A percentile compares a stretch with the other conserved stretches of the same genome.
These are phyloP conservation scores for Coemansia sp. DNA, from an alignment of 192 early-diverging fungal genomes.

Conservation along the genomic window DNA sequence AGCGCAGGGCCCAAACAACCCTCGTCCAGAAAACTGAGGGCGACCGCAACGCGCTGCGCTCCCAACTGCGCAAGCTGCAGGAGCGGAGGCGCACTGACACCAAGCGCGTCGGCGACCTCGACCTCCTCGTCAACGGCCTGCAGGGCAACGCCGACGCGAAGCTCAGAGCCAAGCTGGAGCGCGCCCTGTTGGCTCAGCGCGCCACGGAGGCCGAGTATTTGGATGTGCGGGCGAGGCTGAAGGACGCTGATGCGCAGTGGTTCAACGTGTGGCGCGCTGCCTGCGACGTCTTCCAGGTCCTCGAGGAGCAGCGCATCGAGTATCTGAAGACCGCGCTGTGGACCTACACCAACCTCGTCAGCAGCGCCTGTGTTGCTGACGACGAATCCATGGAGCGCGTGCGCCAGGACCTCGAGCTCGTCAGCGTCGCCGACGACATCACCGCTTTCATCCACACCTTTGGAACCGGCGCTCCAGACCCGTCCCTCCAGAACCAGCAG, in stretches of 20 bases:
- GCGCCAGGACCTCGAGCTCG: constrained; percentile 63
- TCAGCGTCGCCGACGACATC: constrained; percentile 65
- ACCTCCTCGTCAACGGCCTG: constrained; percentile 43
- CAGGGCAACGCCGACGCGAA: constrained; percentile 46
- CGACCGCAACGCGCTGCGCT: constrained; percentile 43
- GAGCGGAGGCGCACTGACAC: constrained; percentile 59
- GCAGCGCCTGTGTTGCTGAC: constrained; percentile 66
- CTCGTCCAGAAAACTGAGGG: constrained; percentile 53
- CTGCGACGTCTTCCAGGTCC: constrained; percentile 32
- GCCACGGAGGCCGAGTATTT: constrained; percentile 47
- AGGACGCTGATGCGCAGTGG: constrained; percentile 52
- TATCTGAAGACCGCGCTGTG: constrained; percentile 66
- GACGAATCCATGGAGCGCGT: constrained; percentile 78
- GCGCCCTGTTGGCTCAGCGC: constrained; percentile 36
- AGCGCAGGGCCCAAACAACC: constrained; percentile 54
- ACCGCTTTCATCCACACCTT: constrained; percentile 60
- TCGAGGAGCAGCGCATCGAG: constrained; percentile 75
- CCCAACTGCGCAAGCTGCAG: constrained; percentile 54
- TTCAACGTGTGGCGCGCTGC: constrained; percentile 48
- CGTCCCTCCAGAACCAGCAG: constrained; percentile 8
- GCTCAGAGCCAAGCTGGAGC: constrained; percentile 43
- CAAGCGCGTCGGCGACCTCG: constrained; percentile 53
- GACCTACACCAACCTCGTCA: constrained; percentile 73
- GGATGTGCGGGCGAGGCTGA: constrained; percentile 29
- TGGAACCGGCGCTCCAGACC: constrained; percentile 59